Base-by-base conservation (phyloP, 2,329 filamentous ascomycete genomes). In the Venturia asperata region DNA sequence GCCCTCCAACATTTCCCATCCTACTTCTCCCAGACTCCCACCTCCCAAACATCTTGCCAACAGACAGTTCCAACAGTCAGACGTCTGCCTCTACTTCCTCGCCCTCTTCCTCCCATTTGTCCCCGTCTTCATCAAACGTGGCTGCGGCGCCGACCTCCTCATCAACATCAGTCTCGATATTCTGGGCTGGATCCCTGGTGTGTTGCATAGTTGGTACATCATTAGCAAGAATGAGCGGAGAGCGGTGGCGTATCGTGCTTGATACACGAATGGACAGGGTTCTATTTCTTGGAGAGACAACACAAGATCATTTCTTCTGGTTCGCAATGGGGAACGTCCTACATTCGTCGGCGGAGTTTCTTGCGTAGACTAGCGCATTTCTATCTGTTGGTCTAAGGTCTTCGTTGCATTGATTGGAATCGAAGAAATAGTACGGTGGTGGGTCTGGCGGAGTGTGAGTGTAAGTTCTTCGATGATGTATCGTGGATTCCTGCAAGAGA, bases 91-190 rank as follows among this genome's bases (percentile, higher is more conserved):
- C 65, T 74, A 74, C 68, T 72, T 74, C 65, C 67, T 74, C 63
- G 73, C 70, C 2, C 69, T 74, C 47, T 72, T 70, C 64, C 15
- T 78, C 1, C 77, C 78, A 24, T 77, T 77, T 9, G 65, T 79
- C 1, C 72, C 77, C 7, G 77, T 78, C 24, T 74, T 77, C 64
- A 66, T 79, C 21, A 73, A 75, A 64, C 70, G 72, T 3, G 77
- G 76, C 41, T 78, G 76, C 64, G 71, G 71, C 34, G 72, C 71
- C 7, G 76, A 79, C 61, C 69, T 79, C 30, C 65, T 77, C 24
- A 78, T 79, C 68, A 79, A 78, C 66, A 75, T 79, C 49, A 68
- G 68, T 15, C 68, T 79, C 11, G 71, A 67, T 13, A 69, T 75
- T 19, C 67, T 79, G 6, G 77, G 75, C 13, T 75, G 72, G 70